A percentile compares a stretch with the other conserved stretches of the same genome.
Conservation (phyloP, 768 basidiomycete species). For the Leucosporidium yakuticum region DNA sequence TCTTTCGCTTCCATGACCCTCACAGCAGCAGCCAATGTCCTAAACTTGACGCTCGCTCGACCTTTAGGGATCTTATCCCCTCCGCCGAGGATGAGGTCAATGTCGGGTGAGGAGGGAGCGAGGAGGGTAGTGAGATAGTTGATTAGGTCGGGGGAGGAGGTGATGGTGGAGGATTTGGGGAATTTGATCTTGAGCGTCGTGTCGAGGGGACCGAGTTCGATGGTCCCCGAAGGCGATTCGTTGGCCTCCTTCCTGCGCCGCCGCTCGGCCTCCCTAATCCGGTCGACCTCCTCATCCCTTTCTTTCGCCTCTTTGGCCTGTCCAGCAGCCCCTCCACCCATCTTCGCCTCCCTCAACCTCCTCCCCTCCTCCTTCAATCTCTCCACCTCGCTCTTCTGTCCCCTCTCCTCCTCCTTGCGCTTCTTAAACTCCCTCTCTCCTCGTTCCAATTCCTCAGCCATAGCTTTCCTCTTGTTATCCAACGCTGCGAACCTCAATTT, state of each 20-base stretch:
- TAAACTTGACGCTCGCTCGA: slow-evolving; percentile 27
- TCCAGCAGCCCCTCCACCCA: slow-evolving; percentile 7
- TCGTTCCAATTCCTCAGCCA: slow-evolving; percentile 32
- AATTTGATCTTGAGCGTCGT: slow-evolving; percentile 38
- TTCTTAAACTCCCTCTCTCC: slow-evolving; percentile 36
- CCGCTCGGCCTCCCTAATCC: neutral
- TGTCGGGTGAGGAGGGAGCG: neutral
- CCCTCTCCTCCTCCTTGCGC: slow-evolving; percentile 8
- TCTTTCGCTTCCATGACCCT: slow-evolving; percentile 19
- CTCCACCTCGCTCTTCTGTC: slow-evolving; percentile 31
- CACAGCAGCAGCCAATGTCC: slow-evolving; percentile 22
- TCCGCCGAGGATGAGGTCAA: slow-evolving; percentile 32
- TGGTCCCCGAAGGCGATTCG: neutral
- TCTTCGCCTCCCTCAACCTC: slow-evolving; percentile 23
- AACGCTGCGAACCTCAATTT: slow-evolving; percentile 32
- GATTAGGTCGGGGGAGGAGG: neutral
- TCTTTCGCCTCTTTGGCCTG: neutral
- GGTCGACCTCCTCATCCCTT: slow-evolving; percentile 2
- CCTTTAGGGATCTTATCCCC: slow-evolving; percentile 18
- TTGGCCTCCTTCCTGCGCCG: neutral
- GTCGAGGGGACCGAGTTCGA: slow-evolving; percentile 35
- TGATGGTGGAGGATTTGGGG: slow-evolving; percentile 3
- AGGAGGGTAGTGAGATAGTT: neutral
- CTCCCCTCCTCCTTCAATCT: slow-evolving; percentile 35
- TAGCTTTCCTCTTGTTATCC: slow-evolving; percentile 35